Conservation (phyloP, 345 rosid species). For the Erucastrum elatum region DNA sequence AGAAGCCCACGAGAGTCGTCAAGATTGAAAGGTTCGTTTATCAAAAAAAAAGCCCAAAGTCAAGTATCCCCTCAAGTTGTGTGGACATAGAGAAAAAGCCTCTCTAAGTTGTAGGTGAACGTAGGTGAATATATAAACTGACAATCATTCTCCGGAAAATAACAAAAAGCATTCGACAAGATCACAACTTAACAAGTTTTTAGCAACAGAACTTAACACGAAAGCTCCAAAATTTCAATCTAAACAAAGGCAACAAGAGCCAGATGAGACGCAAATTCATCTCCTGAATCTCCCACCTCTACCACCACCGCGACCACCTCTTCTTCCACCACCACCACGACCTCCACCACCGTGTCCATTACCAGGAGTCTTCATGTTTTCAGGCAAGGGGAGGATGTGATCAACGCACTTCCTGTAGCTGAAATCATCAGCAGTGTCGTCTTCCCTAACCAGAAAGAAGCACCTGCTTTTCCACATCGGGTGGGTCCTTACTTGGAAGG, state of each 20-base stretch:
- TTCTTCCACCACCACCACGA: slow-evolving; percentile 49
- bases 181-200: slow-evolving; percentile 13
- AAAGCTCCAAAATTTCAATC: slow-evolving; percentile 13
- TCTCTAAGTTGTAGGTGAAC: no score
- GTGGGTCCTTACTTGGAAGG: slow-evolving; percentile 73
- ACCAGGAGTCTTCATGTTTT: slow-evolving; percentile 65
- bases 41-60: background rate
- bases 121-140: background rate
- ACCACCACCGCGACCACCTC: slow-evolving; percentile 56
- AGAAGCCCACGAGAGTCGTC: background rate
- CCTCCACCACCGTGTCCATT: slow-evolving; percentile 47
- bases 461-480: slow-evolving; percentile 77
- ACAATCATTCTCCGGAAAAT: background rate
- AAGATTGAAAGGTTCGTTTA: background rate
- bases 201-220: slow-evolving; percentile 9
- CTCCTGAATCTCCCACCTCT: slow-evolving; percentile 49
- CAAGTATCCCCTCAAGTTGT: background rate
- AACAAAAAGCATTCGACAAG: background rate
- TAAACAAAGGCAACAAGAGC: background rate
- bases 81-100: background rate
- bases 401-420: slow-evolving; percentile 98
- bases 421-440: slow-evolving; percentile 79
- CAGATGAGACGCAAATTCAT: slow-evolving; percentile 19
- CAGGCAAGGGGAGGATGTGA: slow-evolving; percentile 81
- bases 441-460: slow-evolving; percentile 80